Evolutionary conservation across 305 asterid genomes (phyloP).

Genomic region (Coffea humblotiana): DNA sequence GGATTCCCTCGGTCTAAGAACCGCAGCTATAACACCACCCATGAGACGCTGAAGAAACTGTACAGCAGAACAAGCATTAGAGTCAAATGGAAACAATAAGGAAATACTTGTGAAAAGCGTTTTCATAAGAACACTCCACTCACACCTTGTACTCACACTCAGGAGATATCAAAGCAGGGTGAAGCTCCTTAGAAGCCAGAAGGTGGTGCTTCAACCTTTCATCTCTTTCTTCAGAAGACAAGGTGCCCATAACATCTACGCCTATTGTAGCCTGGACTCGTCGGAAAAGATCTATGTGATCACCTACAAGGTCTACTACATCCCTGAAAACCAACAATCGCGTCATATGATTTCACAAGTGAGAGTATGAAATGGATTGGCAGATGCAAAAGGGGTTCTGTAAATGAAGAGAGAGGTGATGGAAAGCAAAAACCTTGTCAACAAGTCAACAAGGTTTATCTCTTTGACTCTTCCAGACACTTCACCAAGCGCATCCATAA

Average conservation of each 20-base stretch:
- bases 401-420: constrained; percentile 4
- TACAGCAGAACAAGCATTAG: constrained; percentile 20
- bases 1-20: constrained; percentile 89
- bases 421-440: constrained; percentile 61
- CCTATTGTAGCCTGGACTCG: constrained; percentile 86
- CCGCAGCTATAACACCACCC: constrained; percentile 85
- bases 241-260: constrained; percentile 88
- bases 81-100: constrained; percentile 6
- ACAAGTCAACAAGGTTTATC: constrained; percentile 83
- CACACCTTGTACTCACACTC: constrained; percentile 99
- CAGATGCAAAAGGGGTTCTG: neutral
- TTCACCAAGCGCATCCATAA: constrained; percentile 95
- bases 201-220: constrained; percentile 94
- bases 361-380: constrained; percentile 1
- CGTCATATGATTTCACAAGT: constrained; percentile 9
- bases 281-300: constrained; percentile 90
- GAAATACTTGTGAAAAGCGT: constrained; percentile 20
- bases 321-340: constrained; percentile 58
- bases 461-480: constrained; percentile 76
- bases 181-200: constrained; percentile 82
- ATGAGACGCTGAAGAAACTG: constrained; percentile 91
- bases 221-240: constrained; percentile 98
- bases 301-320: constrained; percentile 79
- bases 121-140: constrained; percentile 49
- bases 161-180: constrained; percentile 94